phyloP scores from a whole-genome alignment of 1,284 basidiomycete genomes.

The Sanguinoderma infundibulare region DNA sequence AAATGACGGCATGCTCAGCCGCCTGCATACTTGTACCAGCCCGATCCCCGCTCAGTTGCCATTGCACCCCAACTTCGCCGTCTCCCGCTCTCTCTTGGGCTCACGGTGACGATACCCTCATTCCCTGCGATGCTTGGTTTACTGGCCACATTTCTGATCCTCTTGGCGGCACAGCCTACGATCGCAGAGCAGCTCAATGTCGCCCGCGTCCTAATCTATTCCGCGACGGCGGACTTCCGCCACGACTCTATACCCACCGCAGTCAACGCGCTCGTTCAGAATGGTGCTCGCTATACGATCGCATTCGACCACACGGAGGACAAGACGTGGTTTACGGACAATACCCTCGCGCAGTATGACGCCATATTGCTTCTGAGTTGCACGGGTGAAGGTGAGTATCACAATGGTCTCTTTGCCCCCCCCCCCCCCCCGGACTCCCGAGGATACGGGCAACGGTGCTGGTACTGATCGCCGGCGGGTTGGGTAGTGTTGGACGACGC shows the following conservation, averaged over 20 bases:
- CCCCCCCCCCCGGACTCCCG: no score
- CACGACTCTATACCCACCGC: slow-evolving; percentile 83
- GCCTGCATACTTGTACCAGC: no score
- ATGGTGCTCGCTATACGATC: slow-evolving; percentile 50
- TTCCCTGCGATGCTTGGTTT: background rate
- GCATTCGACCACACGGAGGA: slow-evolving; percentile 74
- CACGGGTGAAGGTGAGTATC: slow-evolving; percentile 61
- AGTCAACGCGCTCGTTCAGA: slow-evolving; percentile 55
- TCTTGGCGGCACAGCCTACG: background rate
- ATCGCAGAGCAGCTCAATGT: slow-evolving; percentile 10
- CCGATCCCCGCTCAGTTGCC: background rate
- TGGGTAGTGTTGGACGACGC: slow-evolving; percentile 59
- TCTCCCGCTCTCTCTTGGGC: background rate
- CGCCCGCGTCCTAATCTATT: slow-evolving; percentile 51
- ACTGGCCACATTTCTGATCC: background rate
- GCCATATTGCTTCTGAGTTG: slow-evolving; percentile 74
- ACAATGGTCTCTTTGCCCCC: background rate
- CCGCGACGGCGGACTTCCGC: slow-evolving; percentile 56
- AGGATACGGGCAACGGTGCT: background rate
- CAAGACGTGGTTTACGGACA: slow-evolving; percentile 57
- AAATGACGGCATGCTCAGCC: no score
- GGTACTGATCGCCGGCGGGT: background rate
- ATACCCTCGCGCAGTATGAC: slow-evolving; percentile 61
- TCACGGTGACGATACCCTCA: background rate
- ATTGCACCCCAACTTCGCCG: background rate